Base-by-base conservation (phyloP, 768 basidiomycete genomes). In the Trametes coccinea region DNA sequence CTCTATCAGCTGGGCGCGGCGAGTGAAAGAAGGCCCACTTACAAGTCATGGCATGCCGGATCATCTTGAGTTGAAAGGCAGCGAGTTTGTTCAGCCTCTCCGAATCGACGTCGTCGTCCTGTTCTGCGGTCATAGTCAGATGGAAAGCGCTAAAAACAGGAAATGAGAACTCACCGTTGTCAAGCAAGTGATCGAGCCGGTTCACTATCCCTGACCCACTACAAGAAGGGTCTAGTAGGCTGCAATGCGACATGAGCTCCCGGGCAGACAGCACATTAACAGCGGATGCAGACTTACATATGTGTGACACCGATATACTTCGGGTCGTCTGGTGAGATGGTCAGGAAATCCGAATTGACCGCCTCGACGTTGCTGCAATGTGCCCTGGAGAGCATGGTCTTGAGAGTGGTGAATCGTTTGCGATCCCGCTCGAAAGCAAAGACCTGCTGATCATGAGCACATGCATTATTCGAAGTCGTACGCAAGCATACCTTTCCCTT, bases 1-100 rank as follows among this genome's bases (percentile, higher is more conserved):
- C 0, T 22, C 22, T 22, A 22, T 22, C 22, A 22, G 22, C 22
- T 22, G 1, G 22, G 22, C 22, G 22, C 22, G 1, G 22, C 22
- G 22, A 22, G 22, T 22, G 22, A 22, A 22, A 22, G 22, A 22
- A 22, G 22, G 22, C 22, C 22, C 22, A 71, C 83, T 69, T 71
- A 95, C 95, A 98, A 75, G 87, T 88, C 89, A 99, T 95, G 16
- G 97, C 96, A 70, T 98, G 97, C 70, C 83, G 85, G 67, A 98
- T 85, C 85, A 98, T 93, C 74, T 83, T 81, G 37, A 94, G 80
- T 69, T 99, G 97, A 74, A 99, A 99, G 16, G 82, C 77, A 3
- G 93, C 86, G 9, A 99, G 83, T 67, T 93, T 94, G 65, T 84
- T 81, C 47, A 99, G 79, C 41, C 97, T 87, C 39, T 86, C 86